Evolutionary conservation across 805 yeast genomes (phyloP), one percentile per base, ranked within the genome.

Genomic region (Yueomyces sp.): DNA sequence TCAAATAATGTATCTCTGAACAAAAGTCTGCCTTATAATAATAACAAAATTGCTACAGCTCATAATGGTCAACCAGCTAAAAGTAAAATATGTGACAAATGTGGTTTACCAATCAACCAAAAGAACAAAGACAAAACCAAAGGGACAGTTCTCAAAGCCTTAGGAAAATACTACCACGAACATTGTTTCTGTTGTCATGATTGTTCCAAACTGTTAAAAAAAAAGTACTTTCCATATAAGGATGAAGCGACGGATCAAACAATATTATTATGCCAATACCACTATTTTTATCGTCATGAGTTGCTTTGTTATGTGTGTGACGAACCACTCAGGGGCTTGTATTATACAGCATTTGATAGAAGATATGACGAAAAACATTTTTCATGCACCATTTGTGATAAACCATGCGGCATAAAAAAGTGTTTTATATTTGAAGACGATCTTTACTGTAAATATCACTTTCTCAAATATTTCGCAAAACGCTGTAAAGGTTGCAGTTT

Each of bases 331-430:
- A 67, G 96, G 52, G 96, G 96, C 0, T 83, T 95, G 2, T 90
- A 90, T 63, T 87, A 88, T 46, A 88, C 95, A 1, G 96, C 96
- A 0, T 74, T 88, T 54, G 95, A 94, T 9, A 77, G 80, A 52
- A 84, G 90, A 56, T 92, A 86, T 60, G 97, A 92, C 56, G 80
- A 90, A 42, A 96, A 92, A 52, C 98, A 92, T 63, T 92, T 94
- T 63, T 83, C 85, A 44, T 94, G 98, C 65, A 78, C 82, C 5
- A 76, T 85, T 32, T 92, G 98, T 59, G 75, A 79, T 37, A 79
- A 79, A 44, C 84, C 84, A 28, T 92, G 94, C 61, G 95, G 90
- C 32, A 77, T 84, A 3, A 88, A 88, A 45, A 96, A 88, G 61
- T 85, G 87, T 56, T 92, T 87, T 61, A 96, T 90, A 62, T 88